Percentiles rank a stretch among this genome's conserved stretches.
These are phyloP conservation scores for Setaria italica DNA, from an alignment of 202 grass and related monocot genomes.

Conservation along the genomic window DNA sequence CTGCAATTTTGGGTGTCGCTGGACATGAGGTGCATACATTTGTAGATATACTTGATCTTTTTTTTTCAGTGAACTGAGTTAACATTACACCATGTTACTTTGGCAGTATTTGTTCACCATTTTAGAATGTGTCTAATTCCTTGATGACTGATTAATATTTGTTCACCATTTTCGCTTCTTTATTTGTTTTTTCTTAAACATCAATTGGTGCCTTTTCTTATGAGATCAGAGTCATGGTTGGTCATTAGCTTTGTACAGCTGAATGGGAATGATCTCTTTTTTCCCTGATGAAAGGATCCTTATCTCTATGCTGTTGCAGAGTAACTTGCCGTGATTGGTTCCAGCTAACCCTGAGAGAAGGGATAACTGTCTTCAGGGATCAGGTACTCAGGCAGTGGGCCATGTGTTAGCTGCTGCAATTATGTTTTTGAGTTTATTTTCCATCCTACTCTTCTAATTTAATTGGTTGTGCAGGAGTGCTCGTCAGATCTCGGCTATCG, in stretches of 20 bases:
- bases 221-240: slow-evolving; percentile 16
- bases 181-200: background rate
- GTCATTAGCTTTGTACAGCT: slow-evolving; percentile 10
- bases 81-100: slow-evolving; percentile 38
- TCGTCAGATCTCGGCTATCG: slow-evolving; percentile 94
- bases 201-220: slow-evolving; percentile 30
- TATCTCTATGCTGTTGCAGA: slow-evolving; percentile 56
- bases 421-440: slow-evolving; percentile 12
- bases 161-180: slow-evolving; percentile 31
- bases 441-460: slow-evolving; percentile 24
- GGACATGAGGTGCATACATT: slow-evolving; percentile 85
- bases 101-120: slow-evolving; percentile 86
- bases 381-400: slow-evolving; percentile 67
- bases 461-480: slow-evolving; percentile 72
- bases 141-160: slow-evolving; percentile 26
- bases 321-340: slow-evolving; percentile 99
- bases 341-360: slow-evolving; percentile 98
- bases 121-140: slow-evolving; percentile 35
- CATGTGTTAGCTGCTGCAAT: slow-evolving; percentile 1
- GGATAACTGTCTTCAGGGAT: slow-evolving; percentile 95
- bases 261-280: slow-evolving; percentile 23
- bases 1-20: slow-evolving; percentile 93
- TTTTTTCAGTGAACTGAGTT: slow-evolving; percentile 28
- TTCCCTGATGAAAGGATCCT: background rate
- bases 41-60: background rate